phyloP scores from a whole-genome alignment of 108 stramenopile species.

The Nitzschia putrida region DNA sequence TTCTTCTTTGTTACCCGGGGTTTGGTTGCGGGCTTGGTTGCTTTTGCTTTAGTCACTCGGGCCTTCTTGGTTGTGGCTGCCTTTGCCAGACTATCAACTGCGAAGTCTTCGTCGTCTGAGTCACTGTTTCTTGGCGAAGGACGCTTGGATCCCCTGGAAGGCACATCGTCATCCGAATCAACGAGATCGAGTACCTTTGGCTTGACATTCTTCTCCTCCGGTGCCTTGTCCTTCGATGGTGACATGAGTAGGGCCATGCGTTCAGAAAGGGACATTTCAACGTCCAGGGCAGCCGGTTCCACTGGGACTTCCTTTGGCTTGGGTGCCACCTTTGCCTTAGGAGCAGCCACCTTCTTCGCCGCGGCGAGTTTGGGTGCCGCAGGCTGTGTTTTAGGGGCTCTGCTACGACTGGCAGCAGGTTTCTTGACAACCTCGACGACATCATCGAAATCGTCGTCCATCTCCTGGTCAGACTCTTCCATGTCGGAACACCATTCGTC shows the following conservation, averaged over 20 bases:
- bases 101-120: constrained; percentile 4
- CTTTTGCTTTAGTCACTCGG: neutral
- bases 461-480: constrained; percentile 49
- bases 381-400: neutral
- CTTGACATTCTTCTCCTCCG: neutral
- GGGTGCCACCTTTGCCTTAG: constrained; percentile 29
- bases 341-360: constrained; percentile 33
- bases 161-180: neutral
- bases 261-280: constrained; percentile 35
- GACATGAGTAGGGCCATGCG: constrained; percentile 33
- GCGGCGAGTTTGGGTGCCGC: constrained; percentile 5
- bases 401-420: neutral
- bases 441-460: constrained; percentile 34
- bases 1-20: constrained; percentile 11
- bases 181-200: neutral
- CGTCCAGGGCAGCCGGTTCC: constrained; percentile 21
- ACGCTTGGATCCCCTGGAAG: constrained; percentile 15
- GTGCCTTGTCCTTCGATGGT: constrained; percentile 10
- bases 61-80: constrained; percentile 28
- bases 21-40: constrained; percentile 21
- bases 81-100: neutral
- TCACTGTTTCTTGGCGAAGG: constrained; percentile 26
- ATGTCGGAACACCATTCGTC: constrained; percentile 64
- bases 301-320: constrained; percentile 25
- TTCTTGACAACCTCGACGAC: constrained; percentile 2